Conservation (phyloP, 495 filamentous ascomycete species). For the Daldinia decipiens region DNA sequence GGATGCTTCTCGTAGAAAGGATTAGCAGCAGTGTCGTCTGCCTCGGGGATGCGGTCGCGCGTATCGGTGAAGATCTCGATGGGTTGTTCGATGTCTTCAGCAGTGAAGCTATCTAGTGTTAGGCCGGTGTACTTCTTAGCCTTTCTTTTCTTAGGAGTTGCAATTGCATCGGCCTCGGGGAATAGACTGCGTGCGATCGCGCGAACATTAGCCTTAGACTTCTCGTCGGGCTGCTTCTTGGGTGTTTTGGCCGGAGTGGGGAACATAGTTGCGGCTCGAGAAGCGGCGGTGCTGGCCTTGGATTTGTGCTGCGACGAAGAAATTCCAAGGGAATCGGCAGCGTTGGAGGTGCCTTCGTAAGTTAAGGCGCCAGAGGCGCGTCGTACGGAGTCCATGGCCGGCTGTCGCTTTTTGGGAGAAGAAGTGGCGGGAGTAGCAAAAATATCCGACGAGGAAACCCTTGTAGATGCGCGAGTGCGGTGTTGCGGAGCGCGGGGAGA, state of each 20-base stretch:
- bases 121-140: constrained; percentile 68
- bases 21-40: constrained; percentile 73
- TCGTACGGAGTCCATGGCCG: constrained; percentile 49
- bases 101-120: constrained; percentile 74
- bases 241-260: constrained; percentile 95
- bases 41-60: constrained; percentile 81
- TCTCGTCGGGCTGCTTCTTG: constrained; percentile 69
- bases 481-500: constrained; percentile 57
- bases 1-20: constrained; percentile 71
- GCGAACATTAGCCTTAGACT: constrained; percentile 64
- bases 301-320: constrained; percentile 44
- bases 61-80: constrained; percentile 92
- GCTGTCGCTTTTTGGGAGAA: constrained; percentile 62
- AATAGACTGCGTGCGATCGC: constrained; percentile 82
- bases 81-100: constrained; percentile 62
- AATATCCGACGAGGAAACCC: constrained; percentile 45
- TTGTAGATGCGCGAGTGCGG: constrained; percentile 44
- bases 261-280: constrained; percentile 64
- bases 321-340: constrained; percentile 51
- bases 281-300: constrained; percentile 21
- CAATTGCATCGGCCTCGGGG: constrained; percentile 66
- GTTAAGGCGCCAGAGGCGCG: constrained; percentile 54
- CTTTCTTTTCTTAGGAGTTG: constrained; percentile 67
- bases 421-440: constrained; percentile 60
- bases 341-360: constrained; percentile 48